A percentile compares a stretch with the other conserved stretches of the same genome.
These are phyloP conservation scores for Hanseniaspora meyeri DNA, from an alignment of 805 yeast species.

Conservation along the genomic window DNA sequence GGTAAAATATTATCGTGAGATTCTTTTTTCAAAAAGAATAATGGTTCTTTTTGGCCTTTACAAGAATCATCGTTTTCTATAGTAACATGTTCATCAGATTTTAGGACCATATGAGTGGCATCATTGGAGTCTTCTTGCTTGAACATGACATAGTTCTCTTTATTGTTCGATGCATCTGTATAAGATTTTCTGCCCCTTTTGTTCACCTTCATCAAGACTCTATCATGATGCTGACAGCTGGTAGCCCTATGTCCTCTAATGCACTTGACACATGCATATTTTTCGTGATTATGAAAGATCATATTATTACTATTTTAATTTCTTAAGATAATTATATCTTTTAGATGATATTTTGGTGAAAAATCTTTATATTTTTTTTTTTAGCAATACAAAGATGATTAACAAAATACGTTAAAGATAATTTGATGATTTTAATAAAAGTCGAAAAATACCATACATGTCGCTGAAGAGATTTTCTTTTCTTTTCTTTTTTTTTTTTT, in stretches of 20 bases:
- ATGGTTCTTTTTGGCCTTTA: conserved; percentile 3
- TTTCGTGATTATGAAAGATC: conserved; percentile 68
- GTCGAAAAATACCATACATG: no score
- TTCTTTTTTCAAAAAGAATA: not conserved
- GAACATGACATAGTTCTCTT: not conserved
- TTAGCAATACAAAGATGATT: no score
- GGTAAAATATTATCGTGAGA: not conserved
- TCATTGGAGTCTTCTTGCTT: conserved; percentile 5
- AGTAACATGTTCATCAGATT: not conserved
- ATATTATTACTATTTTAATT: conserved; percentile 26
- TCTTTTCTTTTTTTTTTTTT: no score
- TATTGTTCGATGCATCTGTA: conserved; percentile 28
- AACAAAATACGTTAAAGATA: not conserved
- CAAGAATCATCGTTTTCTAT: not conserved
- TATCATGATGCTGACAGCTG: conserved; percentile 64
- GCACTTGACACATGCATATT: conserved; percentile 76
- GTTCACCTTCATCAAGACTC: conserved; percentile 76
- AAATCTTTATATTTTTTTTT: no score
- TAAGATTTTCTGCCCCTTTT: conserved; percentile 78
- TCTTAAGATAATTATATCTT: not conserved
- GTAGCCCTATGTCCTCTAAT: conserved; percentile 88
- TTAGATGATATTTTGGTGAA: no score
- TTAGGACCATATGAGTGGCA: not conserved
- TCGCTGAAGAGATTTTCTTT: no score
- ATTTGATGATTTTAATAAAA: not conserved